phyloP scores from a whole-genome alignment of 1,139 yeast species.

The Pneumocystis carinii region DNA sequence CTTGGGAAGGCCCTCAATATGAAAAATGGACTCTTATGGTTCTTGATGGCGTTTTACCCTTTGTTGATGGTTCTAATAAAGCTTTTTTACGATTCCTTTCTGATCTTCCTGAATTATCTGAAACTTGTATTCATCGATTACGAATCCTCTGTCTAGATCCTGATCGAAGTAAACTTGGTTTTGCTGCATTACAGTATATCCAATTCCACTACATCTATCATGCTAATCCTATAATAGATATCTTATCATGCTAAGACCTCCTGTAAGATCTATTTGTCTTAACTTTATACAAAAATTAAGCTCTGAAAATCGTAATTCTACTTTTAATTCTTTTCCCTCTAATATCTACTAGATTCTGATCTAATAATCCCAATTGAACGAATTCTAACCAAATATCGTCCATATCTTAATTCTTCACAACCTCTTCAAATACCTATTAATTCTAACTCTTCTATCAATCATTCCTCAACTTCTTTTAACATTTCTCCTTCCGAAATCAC shows the following conservation, averaged over 20 bases:
- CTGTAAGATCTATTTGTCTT: constrained; percentile 52
- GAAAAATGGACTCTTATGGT: constrained; percentile 55
- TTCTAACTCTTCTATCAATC: too few relatives aligned
- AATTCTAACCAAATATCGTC: constrained; percentile 8
- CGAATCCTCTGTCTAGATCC: constrained; percentile 78
- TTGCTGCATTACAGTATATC: constrained; percentile 16
- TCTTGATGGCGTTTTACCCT: constrained; percentile 69
- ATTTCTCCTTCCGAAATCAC: too few relatives aligned
- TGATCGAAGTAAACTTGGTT: constrained; percentile 58
- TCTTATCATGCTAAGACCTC: constrained; percentile 81
- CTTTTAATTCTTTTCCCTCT: too few relatives aligned
- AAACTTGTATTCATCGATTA: constrained; percentile 45
- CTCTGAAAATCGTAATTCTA: constrained; percentile 20
- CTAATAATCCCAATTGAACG: background rate
- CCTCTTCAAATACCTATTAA: too few relatives aligned
- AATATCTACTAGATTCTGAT: background rate
- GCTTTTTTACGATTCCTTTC: constrained; percentile 67
- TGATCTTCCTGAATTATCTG: constrained; percentile 66
- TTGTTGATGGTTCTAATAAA: constrained; percentile 47
- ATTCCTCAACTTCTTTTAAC: too few relatives aligned
- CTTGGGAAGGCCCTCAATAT: constrained; percentile 35
- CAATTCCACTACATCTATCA: background rate
- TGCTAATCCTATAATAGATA: constrained; percentile 19
- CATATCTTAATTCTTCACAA: background rate
- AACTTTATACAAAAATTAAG: constrained; percentile 47